Conservation (phyloP, 2,329 filamentous ascomycete species). For the Pseudogymnoascus pannorum region DNA sequence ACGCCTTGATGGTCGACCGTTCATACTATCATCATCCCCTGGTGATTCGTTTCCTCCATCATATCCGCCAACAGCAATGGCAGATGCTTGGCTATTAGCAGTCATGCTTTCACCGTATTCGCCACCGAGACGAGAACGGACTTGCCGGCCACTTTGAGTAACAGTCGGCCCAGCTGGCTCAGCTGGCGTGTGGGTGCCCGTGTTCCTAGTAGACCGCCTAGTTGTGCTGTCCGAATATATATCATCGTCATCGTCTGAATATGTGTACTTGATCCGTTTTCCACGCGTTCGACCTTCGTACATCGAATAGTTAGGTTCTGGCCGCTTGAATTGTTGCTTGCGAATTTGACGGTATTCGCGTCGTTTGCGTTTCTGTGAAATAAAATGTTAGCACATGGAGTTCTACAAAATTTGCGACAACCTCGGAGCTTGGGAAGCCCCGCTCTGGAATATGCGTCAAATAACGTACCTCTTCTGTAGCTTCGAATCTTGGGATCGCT, state of each 20-base stretch:
- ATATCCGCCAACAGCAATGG: slow-evolving; percentile 29
- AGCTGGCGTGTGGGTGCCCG: slow-evolving; percentile 63
- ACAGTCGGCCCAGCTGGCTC: slow-evolving; percentile 57
- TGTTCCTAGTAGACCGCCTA: slow-evolving; percentile 68
- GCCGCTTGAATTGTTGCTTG: slow-evolving; percentile 41
- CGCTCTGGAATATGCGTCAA: background rate
- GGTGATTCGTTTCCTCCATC: slow-evolving; percentile 38
- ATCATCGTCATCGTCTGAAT: slow-evolving; percentile 72
- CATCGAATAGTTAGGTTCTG: slow-evolving; percentile 55
- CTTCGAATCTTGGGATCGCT: slow-evolving; percentile 85
- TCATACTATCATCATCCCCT: slow-evolving; percentile 32
- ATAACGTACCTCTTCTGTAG: slow-evolving; percentile 70
- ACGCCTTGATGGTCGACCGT: slow-evolving; percentile 35
- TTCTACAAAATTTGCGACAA: background rate
- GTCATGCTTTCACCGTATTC: slow-evolving; percentile 48
- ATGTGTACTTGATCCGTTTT: slow-evolving; percentile 95
- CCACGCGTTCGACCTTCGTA: slow-evolving; percentile 95
- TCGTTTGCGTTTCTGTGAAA: slow-evolving; percentile 74
- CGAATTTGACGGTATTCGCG: slow-evolving; percentile 84
- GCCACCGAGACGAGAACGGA: slow-evolving; percentile 55
- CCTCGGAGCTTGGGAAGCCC: background rate
- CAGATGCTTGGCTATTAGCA: slow-evolving; percentile 34
- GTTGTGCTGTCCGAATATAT: slow-evolving; percentile 52
- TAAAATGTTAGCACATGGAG: slow-evolving; percentile 7
- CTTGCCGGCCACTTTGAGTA: slow-evolving; percentile 82